Percentiles rank a stretch among this genome's conserved stretches.
Conservation (phyloP, 805 yeast species). For the Teunomyces barrocoloradensis region DNA sequence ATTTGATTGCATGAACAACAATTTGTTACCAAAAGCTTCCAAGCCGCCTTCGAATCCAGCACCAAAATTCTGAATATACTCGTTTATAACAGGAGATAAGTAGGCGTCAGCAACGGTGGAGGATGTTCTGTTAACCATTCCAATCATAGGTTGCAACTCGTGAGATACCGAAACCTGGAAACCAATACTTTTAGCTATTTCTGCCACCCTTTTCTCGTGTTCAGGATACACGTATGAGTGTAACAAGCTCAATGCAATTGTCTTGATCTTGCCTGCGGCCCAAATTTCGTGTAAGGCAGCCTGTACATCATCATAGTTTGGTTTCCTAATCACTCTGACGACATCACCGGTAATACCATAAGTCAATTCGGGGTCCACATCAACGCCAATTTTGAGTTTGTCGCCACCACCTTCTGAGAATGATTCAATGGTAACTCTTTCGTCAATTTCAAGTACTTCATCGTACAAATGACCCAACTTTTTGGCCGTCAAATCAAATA, state of each 20-base stretch:
- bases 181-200: slow-evolving; percentile 35
- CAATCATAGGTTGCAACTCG: slow-evolving; percentile 43
- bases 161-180: slow-evolving; percentile 40
- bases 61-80: slow-evolving; percentile 36
- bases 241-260: slow-evolving; percentile 37
- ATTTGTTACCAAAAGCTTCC: slow-evolving; percentile 45
- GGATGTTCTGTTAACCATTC: slow-evolving; percentile 39
- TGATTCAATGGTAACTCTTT: slow-evolving; percentile 76
- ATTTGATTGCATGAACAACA: slow-evolving; percentile 93
- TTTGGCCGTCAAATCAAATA: slow-evolving; percentile 76
- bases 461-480: slow-evolving; percentile 73
- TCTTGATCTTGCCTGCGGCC: slow-evolving; percentile 20
- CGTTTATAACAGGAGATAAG: slow-evolving; percentile 36
- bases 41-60: slow-evolving; percentile 42
- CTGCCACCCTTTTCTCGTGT: slow-evolving; percentile 35
- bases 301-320: slow-evolving; percentile 25
- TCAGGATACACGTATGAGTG: slow-evolving; percentile 42
- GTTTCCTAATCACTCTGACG: slow-evolving; percentile 28
- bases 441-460: slow-evolving; percentile 80
- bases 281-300: slow-evolving; percentile 24
- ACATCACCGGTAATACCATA: slow-evolving; percentile 36
- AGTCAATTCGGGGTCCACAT: slow-evolving; percentile 28
- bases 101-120: slow-evolving; percentile 47
- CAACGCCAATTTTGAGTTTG: slow-evolving; percentile 15
- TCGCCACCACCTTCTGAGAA: slow-evolving; percentile 69